phyloP scores from a whole-genome alignment of 805 yeast genomes.

The Candida pini region DNA sequence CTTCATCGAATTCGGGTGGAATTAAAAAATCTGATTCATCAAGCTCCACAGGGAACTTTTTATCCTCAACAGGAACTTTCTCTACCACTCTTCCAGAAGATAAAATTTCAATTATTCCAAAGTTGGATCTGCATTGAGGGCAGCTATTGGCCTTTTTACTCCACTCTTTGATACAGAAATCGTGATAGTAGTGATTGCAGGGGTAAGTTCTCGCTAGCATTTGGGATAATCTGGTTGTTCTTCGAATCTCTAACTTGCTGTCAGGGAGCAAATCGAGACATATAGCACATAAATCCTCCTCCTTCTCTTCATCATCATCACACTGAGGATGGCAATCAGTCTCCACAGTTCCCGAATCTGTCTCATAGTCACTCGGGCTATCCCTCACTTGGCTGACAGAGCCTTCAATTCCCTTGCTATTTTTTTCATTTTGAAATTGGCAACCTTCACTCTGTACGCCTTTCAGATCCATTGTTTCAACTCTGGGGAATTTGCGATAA shows the following conservation, averaged over 20 bases:
- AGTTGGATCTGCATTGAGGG: conserved; percentile 28
- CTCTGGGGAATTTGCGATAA: too few species aligned
- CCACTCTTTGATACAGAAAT: conserved; percentile 32
- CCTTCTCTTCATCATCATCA: not conserved
- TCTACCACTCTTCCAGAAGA: conserved; percentile 12
- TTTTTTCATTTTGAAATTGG: too few species aligned
- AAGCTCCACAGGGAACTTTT: conserved; percentile 18
- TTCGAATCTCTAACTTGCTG: conserved; percentile 4
- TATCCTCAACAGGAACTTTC: conserved; percentile 16
- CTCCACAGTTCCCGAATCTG: too few species aligned
- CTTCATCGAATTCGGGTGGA: conserved; percentile 7
- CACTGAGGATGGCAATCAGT: too few species aligned
- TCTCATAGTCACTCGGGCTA: too few species aligned
- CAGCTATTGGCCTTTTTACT: conserved; percentile 31
- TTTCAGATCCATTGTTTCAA: too few species aligned
- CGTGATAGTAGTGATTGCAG: conserved; percentile 30
- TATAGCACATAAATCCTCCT: conserved; percentile 24
- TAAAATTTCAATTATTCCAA: conserved; percentile 18
- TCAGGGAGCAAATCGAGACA: conserved; percentile 26
- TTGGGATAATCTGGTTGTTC: conserved; percentile 21
- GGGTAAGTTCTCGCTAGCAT: conserved; percentile 26
- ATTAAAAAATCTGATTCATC: conserved; percentile 15
- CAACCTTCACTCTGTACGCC: too few species aligned
- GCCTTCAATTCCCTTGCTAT: too few species aligned
- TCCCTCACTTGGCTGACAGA: too few species aligned